A percentile compares a stretch with the other conserved stretches of the same genome.
phyloP scores from a whole-genome alignment of 2,329 filamentous ascomycete genomes.

The Stagonosporopsis cucurbitacearum region DNA sequence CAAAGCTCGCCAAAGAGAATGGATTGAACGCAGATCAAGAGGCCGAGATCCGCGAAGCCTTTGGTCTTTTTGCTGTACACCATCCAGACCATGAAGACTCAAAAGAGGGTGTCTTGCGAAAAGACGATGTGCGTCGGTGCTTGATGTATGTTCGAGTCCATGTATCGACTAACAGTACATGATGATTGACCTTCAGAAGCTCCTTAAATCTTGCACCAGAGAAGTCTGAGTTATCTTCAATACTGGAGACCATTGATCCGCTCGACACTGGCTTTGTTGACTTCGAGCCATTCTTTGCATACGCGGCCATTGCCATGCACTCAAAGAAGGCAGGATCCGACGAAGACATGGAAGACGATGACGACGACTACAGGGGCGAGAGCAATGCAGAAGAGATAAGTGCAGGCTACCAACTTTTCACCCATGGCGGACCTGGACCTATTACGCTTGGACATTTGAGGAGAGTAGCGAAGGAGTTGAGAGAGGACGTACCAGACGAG shows the following conservation, averaged over 20 bases:
- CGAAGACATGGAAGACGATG: conserved; percentile 55
- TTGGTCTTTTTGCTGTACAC: conserved; percentile 71
- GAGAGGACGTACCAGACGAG: conserved; percentile 83
- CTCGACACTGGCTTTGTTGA: conserved; percentile 77
- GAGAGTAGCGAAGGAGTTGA: conserved; percentile 78
- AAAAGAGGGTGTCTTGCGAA: conserved; percentile 59
- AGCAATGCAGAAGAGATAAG: conserved; percentile 70
- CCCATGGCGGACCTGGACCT: conserved; percentile 61
- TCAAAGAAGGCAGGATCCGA: conserved; percentile 38
- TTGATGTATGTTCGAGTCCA: conserved; percentile 54
- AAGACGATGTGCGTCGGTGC: conserved; percentile 55
- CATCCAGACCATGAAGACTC: conserved; percentile 68
- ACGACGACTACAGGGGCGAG: conserved; percentile 41
- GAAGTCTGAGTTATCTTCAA: conserved; percentile 73
- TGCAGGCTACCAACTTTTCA: conserved; percentile 83
- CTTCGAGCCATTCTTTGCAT: conserved; percentile 83
- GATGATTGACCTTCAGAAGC: conserved; percentile 52
- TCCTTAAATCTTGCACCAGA: conserved; percentile 79
- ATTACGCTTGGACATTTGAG: conserved; percentile 82
- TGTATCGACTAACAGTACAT: background rate
- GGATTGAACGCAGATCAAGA: conserved; percentile 85
- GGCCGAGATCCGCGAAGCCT: conserved; percentile 88
- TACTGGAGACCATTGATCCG: conserved; percentile 83
- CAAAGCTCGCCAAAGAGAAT: conserved; percentile 91
- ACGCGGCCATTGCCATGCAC: conserved; percentile 86